Evolutionary conservation across 2,329 filamentous ascomycete species (phyloP).

Genomic region (Cordyceps tenuipes): DNA sequence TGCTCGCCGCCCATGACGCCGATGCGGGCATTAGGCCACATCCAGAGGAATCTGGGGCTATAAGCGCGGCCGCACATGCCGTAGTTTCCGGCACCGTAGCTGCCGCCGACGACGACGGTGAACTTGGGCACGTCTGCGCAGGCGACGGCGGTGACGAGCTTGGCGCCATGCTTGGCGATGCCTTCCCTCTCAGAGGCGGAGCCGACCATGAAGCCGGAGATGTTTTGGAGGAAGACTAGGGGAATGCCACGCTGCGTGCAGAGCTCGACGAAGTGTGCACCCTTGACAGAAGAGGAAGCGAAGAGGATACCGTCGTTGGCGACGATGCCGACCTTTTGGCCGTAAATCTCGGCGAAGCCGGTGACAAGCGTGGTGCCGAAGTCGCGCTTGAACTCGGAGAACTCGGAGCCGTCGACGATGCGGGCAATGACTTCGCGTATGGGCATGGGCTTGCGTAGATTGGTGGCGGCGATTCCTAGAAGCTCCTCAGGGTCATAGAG

Average conservation of each 20-base stretch:
- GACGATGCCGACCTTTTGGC: slow-evolving; percentile 83
- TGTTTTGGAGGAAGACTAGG: slow-evolving; percentile 91
- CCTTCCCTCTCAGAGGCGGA: slow-evolving; percentile 85
- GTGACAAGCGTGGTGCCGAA: slow-evolving; percentile 88
- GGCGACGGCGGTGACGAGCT: slow-evolving; percentile 89
- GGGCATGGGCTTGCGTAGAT: slow-evolving; percentile 75
- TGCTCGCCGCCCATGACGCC: slow-evolving; percentile 96
- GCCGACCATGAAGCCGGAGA: slow-evolving; percentile 97
- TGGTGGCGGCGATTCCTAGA: slow-evolving; percentile 80
- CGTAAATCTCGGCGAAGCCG: slow-evolving; percentile 83
- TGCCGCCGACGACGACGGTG: slow-evolving; percentile 89
- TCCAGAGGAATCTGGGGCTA: slow-evolving; percentile 83
- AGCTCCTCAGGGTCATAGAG: slow-evolving; percentile 74
- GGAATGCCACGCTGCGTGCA: slow-evolving; percentile 86
- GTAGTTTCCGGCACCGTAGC: slow-evolving; percentile 92
- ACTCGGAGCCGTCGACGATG: slow-evolving; percentile 82
- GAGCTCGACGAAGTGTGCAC: slow-evolving; percentile 93
- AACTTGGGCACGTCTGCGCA: slow-evolving; percentile 95
- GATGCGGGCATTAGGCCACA: slow-evolving; percentile 96
- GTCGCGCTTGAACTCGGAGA: slow-evolving; percentile 88
- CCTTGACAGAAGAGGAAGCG: slow-evolving; percentile 81
- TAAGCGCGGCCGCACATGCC: slow-evolving; percentile 97
- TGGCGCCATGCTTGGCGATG: slow-evolving; percentile 96
- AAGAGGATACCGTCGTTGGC: slow-evolving; percentile 96
- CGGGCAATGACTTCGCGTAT: slow-evolving; percentile 88